Conservation (phyloP, 2,329 filamentous ascomycete genomes). For the Beauveria sp. region DNA sequence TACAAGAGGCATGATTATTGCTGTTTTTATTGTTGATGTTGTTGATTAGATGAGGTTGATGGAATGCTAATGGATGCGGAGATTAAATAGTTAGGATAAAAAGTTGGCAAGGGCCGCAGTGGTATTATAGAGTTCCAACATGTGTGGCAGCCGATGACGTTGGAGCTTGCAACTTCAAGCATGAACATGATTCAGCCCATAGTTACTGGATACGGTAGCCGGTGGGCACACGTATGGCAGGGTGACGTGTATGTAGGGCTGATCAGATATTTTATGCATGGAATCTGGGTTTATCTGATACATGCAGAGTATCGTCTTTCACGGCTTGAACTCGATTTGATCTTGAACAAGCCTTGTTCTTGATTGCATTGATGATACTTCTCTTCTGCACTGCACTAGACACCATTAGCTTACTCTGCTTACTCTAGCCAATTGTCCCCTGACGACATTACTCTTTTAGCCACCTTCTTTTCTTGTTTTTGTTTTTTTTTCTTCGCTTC, state of each 20-base stretch:
- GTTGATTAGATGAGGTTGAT: neutral
- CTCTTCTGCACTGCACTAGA: too few species aligned
- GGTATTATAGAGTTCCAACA: too few species aligned
- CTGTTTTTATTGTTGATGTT: constrained; percentile 1
- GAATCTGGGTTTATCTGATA: neutral
- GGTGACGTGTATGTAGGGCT: neutral
- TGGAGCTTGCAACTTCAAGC: neutral
- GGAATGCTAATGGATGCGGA: neutral
- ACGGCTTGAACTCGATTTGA: too few species aligned
- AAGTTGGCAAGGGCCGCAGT: neutral
- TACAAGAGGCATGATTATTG: constrained; percentile 54
- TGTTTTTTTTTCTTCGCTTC: neutral
- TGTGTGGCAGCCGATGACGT: constrained; percentile 1
- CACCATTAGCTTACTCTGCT: too few species aligned
- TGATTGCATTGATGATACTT: neutral
- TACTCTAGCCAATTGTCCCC: neutral
- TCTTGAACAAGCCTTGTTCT: neutral
- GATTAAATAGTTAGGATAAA: too few species aligned
- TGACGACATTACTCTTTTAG: neutral
- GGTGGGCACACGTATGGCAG: neutral
- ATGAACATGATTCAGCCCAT: neutral
- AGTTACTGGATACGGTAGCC: constrained; percentile 7
- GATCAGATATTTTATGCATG: neutral
- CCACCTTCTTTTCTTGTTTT: neutral
- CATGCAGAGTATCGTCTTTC: neutral